Conservation (phyloP, 2,329 filamentous ascomycete genomes). For the Leptosphaerulina australis region DNA sequence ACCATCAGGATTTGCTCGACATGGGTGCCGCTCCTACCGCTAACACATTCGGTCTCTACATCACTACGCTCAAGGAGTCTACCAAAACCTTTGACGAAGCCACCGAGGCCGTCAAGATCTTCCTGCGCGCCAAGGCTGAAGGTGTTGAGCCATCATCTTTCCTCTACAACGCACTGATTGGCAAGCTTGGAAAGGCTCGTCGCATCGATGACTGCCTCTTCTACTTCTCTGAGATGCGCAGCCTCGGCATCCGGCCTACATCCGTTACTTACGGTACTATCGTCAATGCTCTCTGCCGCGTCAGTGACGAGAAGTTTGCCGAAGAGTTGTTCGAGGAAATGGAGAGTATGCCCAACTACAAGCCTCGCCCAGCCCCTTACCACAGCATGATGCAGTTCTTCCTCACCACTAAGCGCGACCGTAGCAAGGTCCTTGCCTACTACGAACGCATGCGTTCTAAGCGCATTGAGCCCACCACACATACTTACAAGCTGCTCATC, state of each 20-base stretch:
- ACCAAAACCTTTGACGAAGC: slow-evolving; percentile 98
- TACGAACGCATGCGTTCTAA: slow-evolving; percentile 91
- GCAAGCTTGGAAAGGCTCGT: slow-evolving; percentile 96
- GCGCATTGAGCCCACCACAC: slow-evolving; percentile 87
- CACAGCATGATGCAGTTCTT: slow-evolving; percentile 99
- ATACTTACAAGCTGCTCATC: slow-evolving; percentile 97
- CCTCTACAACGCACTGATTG: slow-evolving; percentile 96
- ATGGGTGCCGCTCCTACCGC: slow-evolving; percentile 92
- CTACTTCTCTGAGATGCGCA: slow-evolving; percentile 98
- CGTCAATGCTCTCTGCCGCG: slow-evolving; percentile 95
- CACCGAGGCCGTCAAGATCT: slow-evolving; percentile 95
- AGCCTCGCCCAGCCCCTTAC: slow-evolving; percentile 94
- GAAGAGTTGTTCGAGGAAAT: slow-evolving; percentile 99
- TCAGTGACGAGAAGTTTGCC: slow-evolving; percentile 96
- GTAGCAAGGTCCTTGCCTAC: slow-evolving; percentile 89
- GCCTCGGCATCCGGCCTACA: slow-evolving; percentile 88
- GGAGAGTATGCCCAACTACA: slow-evolving; percentile 99
- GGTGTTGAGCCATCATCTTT: slow-evolving; percentile 96
- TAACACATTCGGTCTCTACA: slow-evolving; percentile 98
- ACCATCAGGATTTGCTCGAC: slow-evolving; percentile 87
- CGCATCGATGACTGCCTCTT: slow-evolving; percentile 98
- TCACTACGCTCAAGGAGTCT: slow-evolving; percentile 97
- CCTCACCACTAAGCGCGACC: slow-evolving; percentile 95
- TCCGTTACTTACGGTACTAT: slow-evolving; percentile 98
- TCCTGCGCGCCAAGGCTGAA: slow-evolving; percentile 89